phyloP scores from a whole-genome alignment of 1,284 basidiomycete species.

The Stygiomarasmius scandens region DNA sequence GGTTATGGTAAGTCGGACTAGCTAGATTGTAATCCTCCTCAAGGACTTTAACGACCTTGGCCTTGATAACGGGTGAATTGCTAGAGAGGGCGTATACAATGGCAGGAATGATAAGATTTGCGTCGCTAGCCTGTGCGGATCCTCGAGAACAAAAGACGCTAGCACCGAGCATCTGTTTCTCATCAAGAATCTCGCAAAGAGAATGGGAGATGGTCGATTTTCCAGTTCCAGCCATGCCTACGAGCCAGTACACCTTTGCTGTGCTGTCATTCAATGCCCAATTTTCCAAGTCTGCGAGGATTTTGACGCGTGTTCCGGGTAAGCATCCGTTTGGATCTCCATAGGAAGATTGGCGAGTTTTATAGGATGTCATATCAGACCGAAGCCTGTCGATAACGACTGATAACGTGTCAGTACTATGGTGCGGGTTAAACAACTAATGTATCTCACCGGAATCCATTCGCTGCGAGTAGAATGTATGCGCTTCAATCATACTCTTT shows the following conservation, averaged over 20 bases:
- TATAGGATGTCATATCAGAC: neutral
- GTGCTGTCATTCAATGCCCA: neutral
- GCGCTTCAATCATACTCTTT: too few relatives aligned
- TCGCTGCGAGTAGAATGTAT: too few relatives aligned
- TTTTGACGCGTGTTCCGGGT: neutral
- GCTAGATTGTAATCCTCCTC: neutral
- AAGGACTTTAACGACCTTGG: neutral
- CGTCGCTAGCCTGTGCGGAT: neutral
- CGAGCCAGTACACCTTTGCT: slow-evolving; percentile 1
- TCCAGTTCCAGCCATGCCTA: slow-evolving; percentile 4
- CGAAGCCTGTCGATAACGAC: slow-evolving; percentile 1
- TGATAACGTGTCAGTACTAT: neutral
- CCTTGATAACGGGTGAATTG: neutral
- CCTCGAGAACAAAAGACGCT: slow-evolving; percentile 8
- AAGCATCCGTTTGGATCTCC: neutral
- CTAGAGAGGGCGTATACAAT: slow-evolving; percentile 4
- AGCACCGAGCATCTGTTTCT: neutral
- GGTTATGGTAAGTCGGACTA: neutral
- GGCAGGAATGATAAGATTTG: slow-evolving; percentile 5
- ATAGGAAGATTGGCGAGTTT: slow-evolving; percentile 4
- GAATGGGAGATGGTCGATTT: slow-evolving; percentile 9
- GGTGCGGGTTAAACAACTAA: neutral
- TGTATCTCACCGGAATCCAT: neutral
- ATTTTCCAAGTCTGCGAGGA: neutral
- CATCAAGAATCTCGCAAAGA: neutral